phyloP scores from a whole-genome alignment of 768 basidiomycete genomes.

The Leccinum disarticulatum region DNA sequence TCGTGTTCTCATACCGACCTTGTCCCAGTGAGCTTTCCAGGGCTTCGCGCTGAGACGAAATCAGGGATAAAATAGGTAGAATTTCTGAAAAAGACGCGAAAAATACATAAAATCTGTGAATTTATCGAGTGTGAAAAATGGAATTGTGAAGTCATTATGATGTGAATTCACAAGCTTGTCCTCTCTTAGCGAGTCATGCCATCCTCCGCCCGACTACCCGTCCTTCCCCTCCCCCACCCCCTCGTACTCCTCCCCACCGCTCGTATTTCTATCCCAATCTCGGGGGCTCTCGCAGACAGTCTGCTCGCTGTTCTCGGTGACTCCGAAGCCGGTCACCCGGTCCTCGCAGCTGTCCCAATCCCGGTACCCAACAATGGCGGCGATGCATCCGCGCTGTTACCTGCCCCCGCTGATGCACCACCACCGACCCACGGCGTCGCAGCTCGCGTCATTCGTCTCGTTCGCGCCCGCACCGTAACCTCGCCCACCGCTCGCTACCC shows the following conservation, averaged over 20 bases:
- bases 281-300: conserved; percentile 58
- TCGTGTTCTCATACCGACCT: not conserved
- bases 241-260: conserved; percentile 74
- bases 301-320: conserved; percentile 68
- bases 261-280: conserved; percentile 65
- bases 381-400: conserved; percentile 5
- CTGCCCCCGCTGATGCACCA: conserved; percentile 9
- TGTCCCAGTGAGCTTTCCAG: conserved; percentile 46
- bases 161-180: not conserved
- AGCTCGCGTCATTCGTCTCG: conserved; percentile 69
- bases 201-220: conserved; percentile 49
- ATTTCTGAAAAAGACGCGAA: conserved; percentile 63
- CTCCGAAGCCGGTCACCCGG: conserved; percentile 59
- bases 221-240: conserved; percentile 71
- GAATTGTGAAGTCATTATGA: not conserved
- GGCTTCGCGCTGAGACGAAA: conserved; percentile 22
- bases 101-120: conserved; percentile 38
- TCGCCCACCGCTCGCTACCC: conserved; percentile 45
- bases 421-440: conserved; percentile 64
- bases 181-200: conserved; percentile 16
- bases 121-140: conserved; percentile 4
- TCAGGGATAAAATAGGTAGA: conserved; percentile 58
- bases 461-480: conserved; percentile 51
- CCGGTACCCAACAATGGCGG: conserved; percentile 26
- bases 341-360: conserved; percentile 67